Evolutionary conservation across 225 moss, liverwort and hornwort genomes (phyloP).

Genomic region (Pleurozium schreberi): DNA sequence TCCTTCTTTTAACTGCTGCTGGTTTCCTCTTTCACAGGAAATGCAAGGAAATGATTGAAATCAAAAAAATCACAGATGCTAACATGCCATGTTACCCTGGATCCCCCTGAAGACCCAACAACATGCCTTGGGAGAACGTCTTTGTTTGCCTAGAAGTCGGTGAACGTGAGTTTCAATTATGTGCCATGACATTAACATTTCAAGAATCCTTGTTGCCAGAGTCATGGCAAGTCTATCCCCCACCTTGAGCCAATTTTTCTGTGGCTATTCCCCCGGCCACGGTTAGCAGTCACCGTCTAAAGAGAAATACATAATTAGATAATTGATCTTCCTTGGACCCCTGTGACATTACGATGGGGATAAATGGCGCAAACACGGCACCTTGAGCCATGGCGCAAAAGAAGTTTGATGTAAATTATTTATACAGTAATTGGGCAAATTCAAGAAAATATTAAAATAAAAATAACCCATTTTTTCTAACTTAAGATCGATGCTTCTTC

Average conservation of each 20-base stretch:
- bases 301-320: not conserved
- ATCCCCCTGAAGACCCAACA: not conserved
- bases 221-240: not conserved
- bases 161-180: not conserved
- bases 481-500: too few relatives aligned
- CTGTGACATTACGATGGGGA: not conserved
- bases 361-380: not conserved
- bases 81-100: not conserved
- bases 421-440: not conserved
- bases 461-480: too few relatives aligned
- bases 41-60: not conserved
- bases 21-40: not conserved
- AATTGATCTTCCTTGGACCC: not conserved
- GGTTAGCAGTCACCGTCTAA: not conserved
- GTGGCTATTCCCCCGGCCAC: not conserved
- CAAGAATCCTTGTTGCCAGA: not conserved
- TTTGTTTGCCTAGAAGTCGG: not conserved
- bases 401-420: not conserved
- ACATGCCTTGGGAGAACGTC: not conserved
- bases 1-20: not conserved
- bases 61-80: not conserved
- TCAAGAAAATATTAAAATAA: too few relatives aligned
- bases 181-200: not conserved
- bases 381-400: not conserved
- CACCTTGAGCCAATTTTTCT: not conserved